A percentile compares a stretch with the other conserved stretches of the same genome.
Evolutionary conservation across 768 basidiomycete genomes (phyloP).

Genomic region (Pulveroboletus ravenelii): DNA sequence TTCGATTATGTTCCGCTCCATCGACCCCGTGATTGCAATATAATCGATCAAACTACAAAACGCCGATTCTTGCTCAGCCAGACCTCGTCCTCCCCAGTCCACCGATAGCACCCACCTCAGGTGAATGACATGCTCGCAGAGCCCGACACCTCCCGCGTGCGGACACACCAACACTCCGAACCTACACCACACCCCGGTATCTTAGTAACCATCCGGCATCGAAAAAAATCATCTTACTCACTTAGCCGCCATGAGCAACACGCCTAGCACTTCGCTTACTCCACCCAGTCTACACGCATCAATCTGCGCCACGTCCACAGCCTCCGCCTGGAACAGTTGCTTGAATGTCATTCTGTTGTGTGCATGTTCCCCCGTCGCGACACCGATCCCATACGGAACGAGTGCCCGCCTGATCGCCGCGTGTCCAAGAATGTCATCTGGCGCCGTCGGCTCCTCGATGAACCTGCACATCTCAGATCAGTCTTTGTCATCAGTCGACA

Average conservation of each 20-base stretch:
- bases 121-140: slow-evolving; percentile 95
- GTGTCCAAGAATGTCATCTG: slow-evolving; percentile 89
- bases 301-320: slow-evolving; percentile 93
- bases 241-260: slow-evolving; percentile 92
- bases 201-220: neutral
- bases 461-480: slow-evolving; percentile 50
- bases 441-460: slow-evolving; percentile 96
- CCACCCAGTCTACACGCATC: slow-evolving; percentile 93
- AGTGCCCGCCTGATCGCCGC: slow-evolving; percentile 80
- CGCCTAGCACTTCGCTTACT: slow-evolving; percentile 88
- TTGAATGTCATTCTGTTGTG: slow-evolving; percentile 98
- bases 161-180: slow-evolving; percentile 91
- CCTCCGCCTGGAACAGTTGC: slow-evolving; percentile 86
- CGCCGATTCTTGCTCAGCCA: no score
- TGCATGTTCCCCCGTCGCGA: slow-evolving; percentile 95
- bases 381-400: slow-evolving; percentile 80
- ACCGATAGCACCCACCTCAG: slow-evolving; percentile 39
- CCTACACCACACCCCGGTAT: slow-evolving; percentile 33
- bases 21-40: slow-evolving; percentile 83
- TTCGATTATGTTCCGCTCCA: slow-evolving; percentile 93
- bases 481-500: neutral
- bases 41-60: slow-evolving; percentile 80
- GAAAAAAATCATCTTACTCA: slow-evolving; percentile 26
- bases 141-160: slow-evolving; percentile 92
- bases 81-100: neutral